A percentile compares a stretch with the other conserved stretches of the same genome.
These are phyloP conservation scores for Colletotrichum sojae DNA, from an alignment of 2,329 filamentous ascomycete genomes.

Conservation along the genomic window DNA sequence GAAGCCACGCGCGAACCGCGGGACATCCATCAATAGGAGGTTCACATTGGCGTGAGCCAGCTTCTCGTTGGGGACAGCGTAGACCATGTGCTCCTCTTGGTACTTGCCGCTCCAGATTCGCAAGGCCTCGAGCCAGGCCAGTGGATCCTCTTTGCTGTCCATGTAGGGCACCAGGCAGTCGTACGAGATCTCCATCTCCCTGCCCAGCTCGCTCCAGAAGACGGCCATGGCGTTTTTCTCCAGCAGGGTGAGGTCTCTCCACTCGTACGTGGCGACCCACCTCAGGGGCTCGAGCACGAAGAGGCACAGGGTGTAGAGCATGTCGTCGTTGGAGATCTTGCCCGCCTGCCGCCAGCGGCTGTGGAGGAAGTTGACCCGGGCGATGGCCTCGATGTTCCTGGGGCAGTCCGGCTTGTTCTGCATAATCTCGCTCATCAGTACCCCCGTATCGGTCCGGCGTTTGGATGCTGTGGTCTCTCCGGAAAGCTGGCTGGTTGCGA, in stretches of 20 bases:
- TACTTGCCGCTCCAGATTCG: constrained; percentile 64
- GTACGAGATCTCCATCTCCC: constrained; percentile 68
- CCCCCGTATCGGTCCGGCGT: constrained; percentile 65
- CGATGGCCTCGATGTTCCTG: constrained; percentile 65
- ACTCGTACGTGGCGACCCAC: constrained; percentile 70
- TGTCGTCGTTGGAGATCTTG: constrained; percentile 73
- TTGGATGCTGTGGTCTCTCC: constrained; percentile 61
- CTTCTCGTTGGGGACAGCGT: constrained; percentile 26
- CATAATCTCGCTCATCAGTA: constrained; percentile 64
- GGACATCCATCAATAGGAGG: constrained; percentile 18
- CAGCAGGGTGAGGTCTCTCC: constrained; percentile 67
- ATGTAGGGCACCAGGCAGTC: constrained; percentile 56
- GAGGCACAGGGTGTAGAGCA: constrained; percentile 75
- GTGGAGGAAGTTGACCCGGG: constrained; percentile 77
- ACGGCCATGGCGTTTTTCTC: constrained; percentile 70
- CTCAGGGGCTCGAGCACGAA: constrained; percentile 69
- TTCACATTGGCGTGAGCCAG: constrained; percentile 21
- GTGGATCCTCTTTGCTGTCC: constrained; percentile 59
- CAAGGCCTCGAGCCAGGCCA: constrained; percentile 67
- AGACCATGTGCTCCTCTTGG: constrained; percentile 63
- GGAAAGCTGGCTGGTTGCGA: constrained; percentile 63
- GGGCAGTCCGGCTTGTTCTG: constrained; percentile 57
- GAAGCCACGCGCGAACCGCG: constrained; percentile 15
- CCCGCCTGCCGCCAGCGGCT: constrained; percentile 68
- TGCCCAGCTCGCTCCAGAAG: constrained; percentile 71